These are phyloP conservation scores for Sparassis latifolia DNA, from an alignment of 1,284 basidiomycete genomes.

Conservation along the genomic window DNA sequence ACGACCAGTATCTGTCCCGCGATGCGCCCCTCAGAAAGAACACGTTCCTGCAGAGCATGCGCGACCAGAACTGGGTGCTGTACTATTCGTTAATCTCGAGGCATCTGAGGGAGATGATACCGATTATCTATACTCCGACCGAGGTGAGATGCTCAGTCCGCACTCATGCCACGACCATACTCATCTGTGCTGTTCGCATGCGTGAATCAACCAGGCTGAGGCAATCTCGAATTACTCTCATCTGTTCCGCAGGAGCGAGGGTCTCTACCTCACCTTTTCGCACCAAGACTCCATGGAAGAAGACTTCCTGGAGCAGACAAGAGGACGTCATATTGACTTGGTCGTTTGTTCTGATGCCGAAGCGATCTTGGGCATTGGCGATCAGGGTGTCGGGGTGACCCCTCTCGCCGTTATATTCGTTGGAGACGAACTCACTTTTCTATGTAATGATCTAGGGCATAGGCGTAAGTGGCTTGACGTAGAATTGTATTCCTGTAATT, in stretches of 20 bases:
- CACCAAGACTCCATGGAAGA: slow-evolving; percentile 69
- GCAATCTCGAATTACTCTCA: slow-evolving; percentile 80
- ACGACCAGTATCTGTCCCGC: slow-evolving; percentile 50
- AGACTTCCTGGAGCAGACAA: slow-evolving; percentile 62
- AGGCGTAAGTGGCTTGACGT: slow-evolving; percentile 27
- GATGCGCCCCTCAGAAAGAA: slow-evolving; percentile 58
- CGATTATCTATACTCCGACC: slow-evolving; percentile 71
- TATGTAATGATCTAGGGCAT: slow-evolving; percentile 31
- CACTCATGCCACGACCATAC: too few species aligned
- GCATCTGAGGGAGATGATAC: slow-evolving; percentile 68
- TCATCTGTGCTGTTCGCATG: neutral
- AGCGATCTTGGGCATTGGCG: slow-evolving; percentile 77
- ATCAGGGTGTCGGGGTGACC: slow-evolving; percentile 63
- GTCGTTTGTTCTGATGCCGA: slow-evolving; percentile 82
- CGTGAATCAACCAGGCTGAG: slow-evolving; percentile 44
- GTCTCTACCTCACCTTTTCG: slow-evolving; percentile 60
- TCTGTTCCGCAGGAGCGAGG: slow-evolving; percentile 70
- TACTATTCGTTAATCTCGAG: slow-evolving; percentile 60
- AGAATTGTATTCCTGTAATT: too few species aligned
- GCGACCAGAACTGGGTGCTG: slow-evolving; percentile 70
- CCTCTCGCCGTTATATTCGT: neutral
- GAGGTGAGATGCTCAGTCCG: slow-evolving; percentile 33
- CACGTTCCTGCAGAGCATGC: slow-evolving; percentile 64
- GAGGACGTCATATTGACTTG: slow-evolving; percentile 58
- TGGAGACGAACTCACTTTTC: neutral